Evolutionary conservation across 2,329 filamentous ascomycete genomes (phyloP), one percentile per base, ranked within the genome.

Genomic region (Calonectria montana): DNA sequence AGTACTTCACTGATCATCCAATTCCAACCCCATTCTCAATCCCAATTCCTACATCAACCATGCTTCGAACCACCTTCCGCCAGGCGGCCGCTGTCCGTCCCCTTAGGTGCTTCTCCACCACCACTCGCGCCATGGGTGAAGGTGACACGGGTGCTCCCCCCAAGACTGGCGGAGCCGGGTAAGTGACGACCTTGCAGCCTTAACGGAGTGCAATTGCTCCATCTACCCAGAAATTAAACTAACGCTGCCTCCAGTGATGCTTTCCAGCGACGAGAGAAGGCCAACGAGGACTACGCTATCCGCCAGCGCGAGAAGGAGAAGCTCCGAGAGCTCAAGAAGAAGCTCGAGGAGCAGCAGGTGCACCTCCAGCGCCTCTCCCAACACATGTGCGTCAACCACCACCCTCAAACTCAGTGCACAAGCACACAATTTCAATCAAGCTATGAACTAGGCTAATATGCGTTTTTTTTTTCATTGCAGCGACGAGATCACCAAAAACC

Each of bases 231-330:
- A 7, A 6, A 50, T 50, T 57, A 9, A 69, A 53, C 18, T 53
- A 35, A 67, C 35, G 48, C 65, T 39, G 12, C 23, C 6, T 43
- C 78, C 77, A 97, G 96, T 79, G 96, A 99, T 83, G 91, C 94
- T 69, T 99, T 98, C 91, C 94, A 93, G 87, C 93, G 93, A 87
- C 95, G 97, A 80, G 97, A 99, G 87, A 91, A 93, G 83, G 96
- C 96, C 77, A 89, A 87, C 82, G 97, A 98, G 88, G 93, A 95
- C 84, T 91, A 91, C 79, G 94, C 94, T 86, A 95, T 99, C 86
- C 91, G 91, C 81, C 88, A 94, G 87, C 94, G 95, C 82, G 97
- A 98, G 90, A 91, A 92, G 87, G 92, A 96, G 87, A 98, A 98
- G 94, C 93, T 98, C 74, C 79, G 90, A 65, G 90, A 91, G 82